Conservation (phyloP, 2,329 filamentous ascomycete species). For the Diaporthe sp. region DNA sequence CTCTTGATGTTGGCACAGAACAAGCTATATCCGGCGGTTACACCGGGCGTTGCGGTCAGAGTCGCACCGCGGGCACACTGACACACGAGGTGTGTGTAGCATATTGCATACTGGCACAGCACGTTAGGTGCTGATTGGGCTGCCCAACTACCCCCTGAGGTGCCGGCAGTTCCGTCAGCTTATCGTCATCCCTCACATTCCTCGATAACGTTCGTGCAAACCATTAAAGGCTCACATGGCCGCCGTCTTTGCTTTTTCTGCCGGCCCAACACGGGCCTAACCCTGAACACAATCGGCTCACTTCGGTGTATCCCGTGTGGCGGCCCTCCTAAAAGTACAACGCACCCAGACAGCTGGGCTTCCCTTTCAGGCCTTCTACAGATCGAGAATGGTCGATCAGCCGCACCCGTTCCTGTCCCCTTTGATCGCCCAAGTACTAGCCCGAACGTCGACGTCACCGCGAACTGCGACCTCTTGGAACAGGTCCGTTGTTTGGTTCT, state of each 20-base stretch:
- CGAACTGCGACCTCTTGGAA: neutral
- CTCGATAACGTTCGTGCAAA: conserved; percentile 23
- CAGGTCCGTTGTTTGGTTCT: neutral
- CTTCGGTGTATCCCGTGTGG: conserved; percentile 28
- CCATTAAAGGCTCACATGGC: conserved; percentile 33
- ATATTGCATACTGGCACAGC: neutral
- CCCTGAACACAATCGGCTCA: conserved; percentile 1
- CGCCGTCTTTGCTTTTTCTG: conserved; percentile 28
- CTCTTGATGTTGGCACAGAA: neutral
- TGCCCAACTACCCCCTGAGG: neutral
- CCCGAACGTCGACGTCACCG: conserved; percentile 11
- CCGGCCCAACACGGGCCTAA: conserved; percentile 13
- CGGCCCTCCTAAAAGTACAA: conserved; percentile 19
- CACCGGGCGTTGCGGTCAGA: conserved; percentile 20
- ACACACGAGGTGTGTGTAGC: conserved; percentile 24
- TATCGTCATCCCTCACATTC: conserved; percentile 23
- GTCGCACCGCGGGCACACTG: neutral
- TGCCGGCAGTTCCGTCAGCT: conserved; percentile 25
- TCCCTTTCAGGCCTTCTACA: neutral
- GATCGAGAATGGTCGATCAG: conserved; percentile 17
- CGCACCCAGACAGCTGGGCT: neutral
- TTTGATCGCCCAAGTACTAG: neutral
- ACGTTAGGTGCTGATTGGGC: neutral
- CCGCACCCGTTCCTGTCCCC: conserved; percentile 13
- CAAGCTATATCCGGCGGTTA: conserved; percentile 16